A percentile compares a stretch with the other conserved stretches of the same genome.
Conservation (phyloP, 1,284 basidiomycete species). For the Irpex sp. region DNA sequence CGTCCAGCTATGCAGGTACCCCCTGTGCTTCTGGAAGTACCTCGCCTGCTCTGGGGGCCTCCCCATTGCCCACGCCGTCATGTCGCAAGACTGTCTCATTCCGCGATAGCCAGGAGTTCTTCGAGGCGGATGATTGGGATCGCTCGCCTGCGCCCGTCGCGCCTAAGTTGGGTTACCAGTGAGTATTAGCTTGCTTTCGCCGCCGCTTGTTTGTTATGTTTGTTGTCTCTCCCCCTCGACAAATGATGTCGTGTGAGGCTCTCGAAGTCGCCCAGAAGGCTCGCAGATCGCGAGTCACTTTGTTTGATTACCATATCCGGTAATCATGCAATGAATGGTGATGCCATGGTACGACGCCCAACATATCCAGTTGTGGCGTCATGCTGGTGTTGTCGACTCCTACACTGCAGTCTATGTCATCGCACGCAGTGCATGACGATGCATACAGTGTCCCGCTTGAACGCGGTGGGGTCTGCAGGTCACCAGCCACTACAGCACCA, state of each 20-base stretch:
- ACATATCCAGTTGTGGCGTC: not conserved
- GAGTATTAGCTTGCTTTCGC: not conserved
- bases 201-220: not conserved
- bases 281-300: constrained; percentile 2
- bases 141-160: constrained; percentile 25
- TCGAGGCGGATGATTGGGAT: constrained; percentile 28
- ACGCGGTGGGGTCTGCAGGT: not conserved
- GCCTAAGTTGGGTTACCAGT: constrained; percentile 16
- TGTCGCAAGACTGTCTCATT: constrained; percentile 23
- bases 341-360: not conserved
- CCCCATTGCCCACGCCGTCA: not conserved
- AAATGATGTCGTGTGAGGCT: constrained; percentile 2
- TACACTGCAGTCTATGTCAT: not conserved
- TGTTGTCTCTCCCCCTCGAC: not conserved
- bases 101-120: constrained; percentile 22
- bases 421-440: not conserved
- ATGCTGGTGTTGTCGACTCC: not conserved
- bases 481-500: not conserved
- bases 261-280: not conserved
- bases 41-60: constrained; percentile 1
- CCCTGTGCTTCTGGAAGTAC: constrained; percentile 8
- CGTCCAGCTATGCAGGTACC: constrained; percentile 3
- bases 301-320: constrained; percentile 9
- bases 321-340: constrained; percentile 1
- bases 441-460: not conserved